A percentile compares a stretch with the other conserved stretches of the same genome.
Conservation (phyloP, 768 basidiomycete genomes). For the Naganishia vishniacii region DNA sequence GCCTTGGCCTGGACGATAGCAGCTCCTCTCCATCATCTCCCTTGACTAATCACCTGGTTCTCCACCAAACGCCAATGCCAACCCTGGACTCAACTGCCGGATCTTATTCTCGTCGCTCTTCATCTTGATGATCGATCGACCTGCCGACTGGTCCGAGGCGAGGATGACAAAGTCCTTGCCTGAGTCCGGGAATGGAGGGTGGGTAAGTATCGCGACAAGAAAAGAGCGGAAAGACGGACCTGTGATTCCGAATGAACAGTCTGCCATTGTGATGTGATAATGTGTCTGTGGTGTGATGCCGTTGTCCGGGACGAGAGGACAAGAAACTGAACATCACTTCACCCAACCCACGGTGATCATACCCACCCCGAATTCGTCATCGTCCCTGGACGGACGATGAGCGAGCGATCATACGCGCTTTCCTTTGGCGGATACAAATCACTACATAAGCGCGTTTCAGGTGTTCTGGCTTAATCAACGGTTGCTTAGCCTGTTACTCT, state of each 20-base stretch:
- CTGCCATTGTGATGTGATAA: slow-evolving; percentile 56
- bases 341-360: background rate
- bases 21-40: no score
- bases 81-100: slow-evolving; percentile 78
- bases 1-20: no score
- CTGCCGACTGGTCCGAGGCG: slow-evolving; percentile 82
- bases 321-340: no score
- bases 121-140: slow-evolving; percentile 94
- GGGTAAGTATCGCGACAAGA: background rate
- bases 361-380: background rate
- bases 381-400: background rate
- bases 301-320: background rate
- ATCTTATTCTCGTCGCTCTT: slow-evolving; percentile 96
- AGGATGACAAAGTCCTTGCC: slow-evolving; percentile 92
- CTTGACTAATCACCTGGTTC: slow-evolving; percentile 82
- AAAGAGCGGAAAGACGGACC: slow-evolving; percentile 30
- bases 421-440: background rate
- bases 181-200: background rate
- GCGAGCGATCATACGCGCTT: background rate
- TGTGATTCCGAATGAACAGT: slow-evolving; percentile 80
- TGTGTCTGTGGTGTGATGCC: background rate
- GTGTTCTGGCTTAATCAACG: no score
- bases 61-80: slow-evolving; percentile 91
- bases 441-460: no score
- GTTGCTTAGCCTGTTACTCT: no score